Conservation (phyloP, 441 rosid species). For the Populus trichocarpa region DNA sequence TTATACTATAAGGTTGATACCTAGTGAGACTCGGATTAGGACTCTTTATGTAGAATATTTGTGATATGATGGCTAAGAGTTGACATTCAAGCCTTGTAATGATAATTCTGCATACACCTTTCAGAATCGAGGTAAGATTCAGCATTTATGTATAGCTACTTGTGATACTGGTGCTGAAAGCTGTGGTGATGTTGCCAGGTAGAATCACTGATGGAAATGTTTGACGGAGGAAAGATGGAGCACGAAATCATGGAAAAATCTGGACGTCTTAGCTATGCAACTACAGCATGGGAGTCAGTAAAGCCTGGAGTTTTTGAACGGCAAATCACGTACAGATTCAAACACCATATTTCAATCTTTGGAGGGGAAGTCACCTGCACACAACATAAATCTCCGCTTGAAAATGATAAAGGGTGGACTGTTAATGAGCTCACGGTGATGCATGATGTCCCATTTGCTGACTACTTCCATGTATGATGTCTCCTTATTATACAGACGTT, state of each 20-base stretch:
- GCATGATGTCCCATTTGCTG: constrained; percentile 63
- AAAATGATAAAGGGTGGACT: constrained; percentile 54
- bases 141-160: neutral
- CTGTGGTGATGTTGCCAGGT: constrained; percentile 37
- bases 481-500: neutral
- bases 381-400: constrained; percentile 51
- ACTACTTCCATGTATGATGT: constrained; percentile 51
- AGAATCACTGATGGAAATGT: constrained; percentile 54
- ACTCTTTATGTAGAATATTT: neutral
- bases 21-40: neutral
- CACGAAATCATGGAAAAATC: constrained; percentile 69
- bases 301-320: constrained; percentile 48
- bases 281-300: constrained; percentile 54
- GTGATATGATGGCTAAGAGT: neutral
- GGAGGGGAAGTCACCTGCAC: constrained; percentile 73
- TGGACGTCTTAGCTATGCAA: constrained; percentile 56
- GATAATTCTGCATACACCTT: neutral
- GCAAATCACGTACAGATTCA: constrained; percentile 55
- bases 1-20: neutral
- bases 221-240: constrained; percentile 68
- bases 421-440: constrained; percentile 60
- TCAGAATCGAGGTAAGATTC: neutral
- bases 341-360: constrained; percentile 58
- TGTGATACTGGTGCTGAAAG: neutral
- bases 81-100: neutral